Base-by-base conservation (phyloP, 2,329 filamentous ascomycete species). In the Scedosporium dehoogii region DNA sequence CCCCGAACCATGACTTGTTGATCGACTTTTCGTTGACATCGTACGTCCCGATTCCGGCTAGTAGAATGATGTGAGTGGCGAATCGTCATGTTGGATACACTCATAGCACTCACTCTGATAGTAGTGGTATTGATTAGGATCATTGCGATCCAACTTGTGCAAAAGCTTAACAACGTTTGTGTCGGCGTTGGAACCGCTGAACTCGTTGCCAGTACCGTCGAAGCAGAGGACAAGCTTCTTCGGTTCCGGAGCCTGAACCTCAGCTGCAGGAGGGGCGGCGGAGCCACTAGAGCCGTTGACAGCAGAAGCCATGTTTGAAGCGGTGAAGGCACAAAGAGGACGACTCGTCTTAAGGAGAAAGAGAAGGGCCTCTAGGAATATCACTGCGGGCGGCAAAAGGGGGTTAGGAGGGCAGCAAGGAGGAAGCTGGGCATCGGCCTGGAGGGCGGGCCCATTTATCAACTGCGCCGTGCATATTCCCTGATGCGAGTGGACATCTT, bases 131-230 rank as follows among this genome's bases (percentile, higher is more conserved):
- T 81, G 79, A 21, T 71, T 64, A 3, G 75, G 73, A 33, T 74
- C 66, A 55, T 76, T 73, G 23, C 78, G 74, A 58, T 82, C 78
- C 23, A 83, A 65, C 69, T 76, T 78, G 59, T 71, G 72, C 46
- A 78, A 72, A 9, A 83, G 70, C 67, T 82, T 83, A 60, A 83
- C 76, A 2, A 83, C 78, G 61, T 83, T 83, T 16, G 79, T 82
- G 67, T 83, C 81, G 4, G 75, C 72, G 63, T 78, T 76, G 53
- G 76, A 75, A 6, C 78, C 77, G 9, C 69, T 77, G 65, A 79
- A 80, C 0, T 72, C 73, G 64, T 79, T 79, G 3, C 78, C 78
- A 1, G 78, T 81, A 38, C 78, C 78, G 63, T 81, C 78, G 58
- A 81, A 80, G 67, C 76, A 81, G 14, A 81, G 70, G 4, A 80